Percentiles rank a stretch among this genome's conserved stretches.
Evolutionary conservation across 2,329 filamentous ascomycete species (phyloP).

Genomic region (Alternaria alternata): DNA sequence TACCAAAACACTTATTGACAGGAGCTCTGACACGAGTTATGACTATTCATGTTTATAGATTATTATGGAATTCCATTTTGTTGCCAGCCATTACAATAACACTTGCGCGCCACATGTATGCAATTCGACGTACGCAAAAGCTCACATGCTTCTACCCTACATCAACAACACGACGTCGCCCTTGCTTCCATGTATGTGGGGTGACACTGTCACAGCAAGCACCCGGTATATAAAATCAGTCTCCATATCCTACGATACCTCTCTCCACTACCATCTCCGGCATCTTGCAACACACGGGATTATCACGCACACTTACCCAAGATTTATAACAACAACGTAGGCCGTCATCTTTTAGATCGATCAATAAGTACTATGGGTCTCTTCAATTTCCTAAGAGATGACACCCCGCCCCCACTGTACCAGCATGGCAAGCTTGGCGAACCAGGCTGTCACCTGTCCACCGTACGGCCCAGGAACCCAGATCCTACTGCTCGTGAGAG

Average conservation of each 20-base stretch:
- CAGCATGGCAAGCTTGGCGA: not conserved
- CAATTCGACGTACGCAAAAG: not conserved
- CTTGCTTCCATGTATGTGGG: not conserved
- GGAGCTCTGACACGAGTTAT: not conserved
- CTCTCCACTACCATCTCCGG: not conserved
- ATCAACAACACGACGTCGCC: not conserved
- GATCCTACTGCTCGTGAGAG: too few relatives aligned
- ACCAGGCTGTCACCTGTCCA: not conserved
- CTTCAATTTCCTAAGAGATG: rapidly evolving
- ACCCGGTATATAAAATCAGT: not conserved
- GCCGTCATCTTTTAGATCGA: not conserved
- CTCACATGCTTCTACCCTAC: not conserved
- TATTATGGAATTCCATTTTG: not conserved
- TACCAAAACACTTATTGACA: not conserved
- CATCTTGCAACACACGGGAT: not conserved
- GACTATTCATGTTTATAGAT: not conserved
- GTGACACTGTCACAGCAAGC: not conserved
- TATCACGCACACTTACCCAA: not conserved
- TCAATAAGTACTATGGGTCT: not conserved
- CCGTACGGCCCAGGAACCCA: not conserved
- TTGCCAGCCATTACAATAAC: not conserved
- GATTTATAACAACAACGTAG: not conserved
- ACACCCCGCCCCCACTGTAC: not conserved
- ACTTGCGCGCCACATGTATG: not conserved
- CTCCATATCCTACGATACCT: not conserved